Base-by-base conservation (phyloP, 225 moss, liverwort and hornwort genomes). In the Ulota crispa region DNA sequence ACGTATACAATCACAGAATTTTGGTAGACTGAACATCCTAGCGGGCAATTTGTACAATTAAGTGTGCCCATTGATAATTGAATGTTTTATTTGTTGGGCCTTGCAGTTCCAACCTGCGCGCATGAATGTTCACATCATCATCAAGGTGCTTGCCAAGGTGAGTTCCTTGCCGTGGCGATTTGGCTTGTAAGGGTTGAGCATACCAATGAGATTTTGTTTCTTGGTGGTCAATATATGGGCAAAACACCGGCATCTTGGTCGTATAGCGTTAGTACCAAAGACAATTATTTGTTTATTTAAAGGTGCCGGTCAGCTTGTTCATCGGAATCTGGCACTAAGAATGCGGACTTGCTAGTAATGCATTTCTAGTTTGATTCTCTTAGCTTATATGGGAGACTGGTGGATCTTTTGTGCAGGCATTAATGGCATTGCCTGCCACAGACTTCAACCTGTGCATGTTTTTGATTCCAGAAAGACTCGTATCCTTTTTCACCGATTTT, bases 401-500 rank as follows among this genome's bases (percentile, higher is more conserved):
- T 59, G 70, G 14, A 57, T 55, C 61, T 74, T 57, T 64, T 78
- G 24, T 80, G 76, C 91, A 96, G 96, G 96, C 96, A 20, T 83
- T 96, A 72, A 94, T 96, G 94, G 94, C 94, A 52, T 87, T 96
- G 68, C 96, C 94, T 84, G 91, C 96, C 20, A 94, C 96, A 68
- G 96, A 96, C 59, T 94, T 96, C 87, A 96, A 94, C 71, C 83
- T 96, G 30, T 96, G 96, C 96, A 96, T 96, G 96, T 94, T 94
- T 78, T 87, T 96, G 41, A 92, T 96, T 76, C 96, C 94, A 15
- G 96, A 96, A 75, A 92, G 91, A 82, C 96, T 96, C 84, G 96
- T 96, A 96, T 96, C 96, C 94, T 27, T 87, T 66, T 45, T 78
- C 63, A 72, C 26, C 41, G 21, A 37, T 68, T 21, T 28, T 62